These are phyloP conservation scores for Colletotrichum ledebouriae DNA, from an alignment of 2,329 filamentous ascomycete genomes.

Conservation along the genomic window DNA sequence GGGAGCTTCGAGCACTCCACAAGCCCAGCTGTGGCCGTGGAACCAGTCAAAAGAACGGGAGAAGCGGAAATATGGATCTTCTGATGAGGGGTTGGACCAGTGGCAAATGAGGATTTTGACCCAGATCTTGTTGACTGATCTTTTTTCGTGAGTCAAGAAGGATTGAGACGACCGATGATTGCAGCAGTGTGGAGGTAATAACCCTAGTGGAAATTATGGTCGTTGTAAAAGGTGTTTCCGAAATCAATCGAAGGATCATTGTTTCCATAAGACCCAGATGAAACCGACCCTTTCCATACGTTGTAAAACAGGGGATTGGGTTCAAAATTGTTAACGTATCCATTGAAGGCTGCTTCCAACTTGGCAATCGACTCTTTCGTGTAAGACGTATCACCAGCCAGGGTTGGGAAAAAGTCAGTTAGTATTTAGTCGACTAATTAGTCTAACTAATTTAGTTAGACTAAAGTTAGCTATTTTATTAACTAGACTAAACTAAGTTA, in stretches of 20 bases:
- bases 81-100: conserved; percentile 73
- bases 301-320: conserved; percentile 67
- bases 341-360: conserved; percentile 70
- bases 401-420: no score
- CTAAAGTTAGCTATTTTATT: no score
- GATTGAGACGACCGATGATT: conserved; percentile 79
- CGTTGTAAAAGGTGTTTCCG: conserved; percentile 82
- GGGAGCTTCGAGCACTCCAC: conserved; percentile 72
- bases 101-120: conserved; percentile 84
- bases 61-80: conserved; percentile 80
- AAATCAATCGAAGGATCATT: conserved; percentile 78
- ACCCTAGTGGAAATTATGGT: conserved; percentile 76
- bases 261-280: conserved; percentile 73
- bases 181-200: conserved; percentile 87
- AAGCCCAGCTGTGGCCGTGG: conserved; percentile 87
- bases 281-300: conserved; percentile 80
- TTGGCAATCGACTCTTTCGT: conserved; percentile 64
- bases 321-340: conserved; percentile 72
- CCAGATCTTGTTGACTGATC: conserved; percentile 64
- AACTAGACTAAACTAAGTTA: no score
- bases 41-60: conserved; percentile 86
- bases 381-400: no score
- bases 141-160: conserved; percentile 75
- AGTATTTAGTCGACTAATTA: no score
- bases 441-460: no score